Percentiles rank a stretch among this genome's conserved stretches.
phyloP scores from a whole-genome alignment of 257 asterid species.

The Sherardia arvensis region DNA sequence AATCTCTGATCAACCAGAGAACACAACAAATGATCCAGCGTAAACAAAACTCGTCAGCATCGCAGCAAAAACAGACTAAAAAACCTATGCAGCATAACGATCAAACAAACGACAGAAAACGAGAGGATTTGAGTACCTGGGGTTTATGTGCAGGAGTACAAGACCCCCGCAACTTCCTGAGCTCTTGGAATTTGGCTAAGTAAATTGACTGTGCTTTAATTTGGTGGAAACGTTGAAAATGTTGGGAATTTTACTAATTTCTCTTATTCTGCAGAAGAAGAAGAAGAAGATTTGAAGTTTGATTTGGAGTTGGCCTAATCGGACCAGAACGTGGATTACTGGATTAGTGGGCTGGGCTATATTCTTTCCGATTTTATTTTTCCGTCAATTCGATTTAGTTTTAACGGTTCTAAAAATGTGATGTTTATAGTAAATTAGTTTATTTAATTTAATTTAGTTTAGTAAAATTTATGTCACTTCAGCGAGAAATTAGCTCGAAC shows the following conservation, averaged over 20 bases:
- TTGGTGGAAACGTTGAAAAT: not conserved
- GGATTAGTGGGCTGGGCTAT: not conserved
- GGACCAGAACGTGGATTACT: not conserved
- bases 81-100: not conserved
- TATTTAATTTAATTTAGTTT: too few species aligned
- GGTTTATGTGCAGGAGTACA: not conserved
- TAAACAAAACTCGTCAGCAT: not conserved
- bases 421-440: too few species aligned
- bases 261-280: too few species aligned
- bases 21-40: not conserved
- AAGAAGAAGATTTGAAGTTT: too few species aligned
- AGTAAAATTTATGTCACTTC: too few species aligned
- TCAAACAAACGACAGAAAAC: not conserved
- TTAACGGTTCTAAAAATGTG: too few species aligned
- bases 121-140: not conserved
- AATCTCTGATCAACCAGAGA: constrained; percentile 9
- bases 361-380: too few species aligned
- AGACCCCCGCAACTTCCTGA: not conserved
- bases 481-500: too few species aligned
- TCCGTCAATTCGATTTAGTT: too few species aligned
- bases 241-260: not conserved
- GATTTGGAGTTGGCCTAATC: not conserved
- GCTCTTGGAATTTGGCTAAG: not conserved
- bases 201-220: not conserved
- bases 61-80: not conserved